A percentile compares a stretch with the other conserved stretches of the same genome.
These are phyloP conservation scores for Argentina anserina DNA, from an alignment of 306 rosid species.

Conservation along the genomic window DNA sequence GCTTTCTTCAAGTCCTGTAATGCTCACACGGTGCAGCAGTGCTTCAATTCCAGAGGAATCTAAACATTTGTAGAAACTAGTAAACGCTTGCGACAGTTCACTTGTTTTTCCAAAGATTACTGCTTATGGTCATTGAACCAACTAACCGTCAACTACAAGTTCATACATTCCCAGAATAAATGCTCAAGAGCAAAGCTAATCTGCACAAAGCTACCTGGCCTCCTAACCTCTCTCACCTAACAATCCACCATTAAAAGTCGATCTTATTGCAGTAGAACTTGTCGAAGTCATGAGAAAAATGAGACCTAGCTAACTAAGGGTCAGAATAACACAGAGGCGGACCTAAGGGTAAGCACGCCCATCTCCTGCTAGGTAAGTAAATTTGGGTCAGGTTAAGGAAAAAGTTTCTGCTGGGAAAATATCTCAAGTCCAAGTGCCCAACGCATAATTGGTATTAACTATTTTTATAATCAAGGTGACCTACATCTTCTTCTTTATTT, in stretches of 20 bases:
- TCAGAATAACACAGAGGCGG: no score
- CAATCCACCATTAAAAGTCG: neutral
- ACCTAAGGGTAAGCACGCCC: no score
- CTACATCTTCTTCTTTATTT: no score
- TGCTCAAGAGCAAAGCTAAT: neutral
- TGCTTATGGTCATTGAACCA: neutral
- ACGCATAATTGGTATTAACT: no score
- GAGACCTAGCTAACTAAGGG: neutral
- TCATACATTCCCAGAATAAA: no score
- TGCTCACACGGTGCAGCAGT: neutral
- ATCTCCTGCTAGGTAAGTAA: no score
- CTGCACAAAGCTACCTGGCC: neutral
- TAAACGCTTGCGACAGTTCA: neutral
- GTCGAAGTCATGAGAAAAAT: neutral
- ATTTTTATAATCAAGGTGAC: no score
- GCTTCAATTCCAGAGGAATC: neutral
- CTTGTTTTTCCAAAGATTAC: neutral
- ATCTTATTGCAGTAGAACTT: neutral
- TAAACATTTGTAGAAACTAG: neutral
- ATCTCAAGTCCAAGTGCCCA: no score
- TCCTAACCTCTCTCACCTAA: neutral
- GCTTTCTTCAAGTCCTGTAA: neutral
- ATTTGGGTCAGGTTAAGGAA: no score
- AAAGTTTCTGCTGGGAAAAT: no score
- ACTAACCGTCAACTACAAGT: slow-evolving; percentile 1